These are phyloP conservation scores for Verbascum thapsus DNA, from an alignment of 257 asterid species.

Conservation along the genomic window DNA sequence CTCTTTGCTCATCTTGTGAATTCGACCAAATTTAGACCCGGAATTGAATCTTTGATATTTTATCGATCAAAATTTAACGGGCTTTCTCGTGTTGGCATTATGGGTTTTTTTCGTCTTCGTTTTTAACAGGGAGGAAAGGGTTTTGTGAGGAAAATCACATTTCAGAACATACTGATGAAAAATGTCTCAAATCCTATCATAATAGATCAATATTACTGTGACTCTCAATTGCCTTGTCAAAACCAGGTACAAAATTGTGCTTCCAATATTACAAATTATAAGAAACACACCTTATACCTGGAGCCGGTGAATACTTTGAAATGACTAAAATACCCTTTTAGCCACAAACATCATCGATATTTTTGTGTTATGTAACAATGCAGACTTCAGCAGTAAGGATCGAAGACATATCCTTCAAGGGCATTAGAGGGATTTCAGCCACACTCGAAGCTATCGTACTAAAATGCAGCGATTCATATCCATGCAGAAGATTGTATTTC, in stretches of 20 bases:
- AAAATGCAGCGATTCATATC: constrained; percentile 71
- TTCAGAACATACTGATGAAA: constrained; percentile 64
- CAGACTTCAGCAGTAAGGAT: constrained; percentile 69
- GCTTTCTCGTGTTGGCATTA: too few species aligned
- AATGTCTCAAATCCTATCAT: constrained; percentile 88
- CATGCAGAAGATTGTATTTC: constrained; percentile 55
- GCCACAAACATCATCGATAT: too few species aligned
- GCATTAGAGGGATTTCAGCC: constrained; percentile 74
- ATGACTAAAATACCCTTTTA: too few species aligned
- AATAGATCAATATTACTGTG: constrained; percentile 86
- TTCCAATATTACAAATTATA: too few species aligned
- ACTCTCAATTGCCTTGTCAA: constrained; percentile 50
- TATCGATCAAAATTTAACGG: neutral
- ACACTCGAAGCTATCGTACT: constrained; percentile 58
- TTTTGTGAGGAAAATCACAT: constrained; percentile 57
- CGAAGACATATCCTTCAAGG: constrained; percentile 41
- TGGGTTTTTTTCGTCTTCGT: neutral
- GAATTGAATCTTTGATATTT: neutral
- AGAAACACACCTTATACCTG: too few species aligned
- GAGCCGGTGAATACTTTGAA: too few species aligned
- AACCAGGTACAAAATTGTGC: constrained; percentile 69
- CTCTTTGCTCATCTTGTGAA: too few species aligned
- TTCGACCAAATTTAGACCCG: too few species aligned
- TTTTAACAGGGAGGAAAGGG: constrained; percentile 84
- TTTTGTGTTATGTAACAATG: constrained; percentile 9